These are phyloP conservation scores for Marasmius oreades DNA, from an alignment of 1,284 basidiomycete genomes.

Conservation along the genomic window DNA sequence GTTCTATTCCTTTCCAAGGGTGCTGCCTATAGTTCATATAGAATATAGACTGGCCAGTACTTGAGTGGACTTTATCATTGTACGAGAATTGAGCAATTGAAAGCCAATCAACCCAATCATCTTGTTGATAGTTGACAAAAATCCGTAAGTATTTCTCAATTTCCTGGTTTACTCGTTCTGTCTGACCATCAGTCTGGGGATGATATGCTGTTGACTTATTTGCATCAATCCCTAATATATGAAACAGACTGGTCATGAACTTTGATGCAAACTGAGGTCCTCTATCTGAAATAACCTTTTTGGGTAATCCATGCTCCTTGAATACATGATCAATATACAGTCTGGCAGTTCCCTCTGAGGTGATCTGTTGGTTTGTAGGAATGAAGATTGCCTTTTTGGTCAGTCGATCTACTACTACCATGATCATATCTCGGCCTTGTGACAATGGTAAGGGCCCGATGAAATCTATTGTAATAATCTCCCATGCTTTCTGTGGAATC, in stretches of 20 bases:
- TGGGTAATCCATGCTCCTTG: constrained; percentile 7
- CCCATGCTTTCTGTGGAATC: not conserved
- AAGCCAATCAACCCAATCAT: constrained; percentile 3
- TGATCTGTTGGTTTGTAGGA: not conserved
- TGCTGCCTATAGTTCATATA: constrained; percentile 6
- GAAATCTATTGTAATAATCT: not conserved
- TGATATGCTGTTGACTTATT: constrained; percentile 5
- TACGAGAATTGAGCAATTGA: constrained; percentile 2
- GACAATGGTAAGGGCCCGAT: not conserved
- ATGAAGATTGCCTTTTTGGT: not conserved
- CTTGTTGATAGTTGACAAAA: constrained; percentile 4
- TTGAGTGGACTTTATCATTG: not conserved
- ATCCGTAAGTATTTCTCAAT: constrained; percentile 5
- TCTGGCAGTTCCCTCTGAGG: not conserved
- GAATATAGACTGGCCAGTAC: constrained; percentile 6
- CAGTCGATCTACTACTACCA: not conserved
- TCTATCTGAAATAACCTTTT: not conserved
- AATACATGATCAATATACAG: not conserved
- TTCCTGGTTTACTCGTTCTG: not conserved
- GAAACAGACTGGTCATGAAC: constrained; percentile 1
- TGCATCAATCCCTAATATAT: not conserved
- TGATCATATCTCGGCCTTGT: not conserved
- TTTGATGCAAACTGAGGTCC: constrained; percentile 8
- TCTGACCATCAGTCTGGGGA: constrained; percentile 8
- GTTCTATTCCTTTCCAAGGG: constrained; percentile 2